A percentile compares a stretch with the other conserved stretches of the same genome.
These are phyloP conservation scores for Iris macrosiphon DNA, from an alignment of 106 monocot species.

Conservation along the genomic window DNA sequence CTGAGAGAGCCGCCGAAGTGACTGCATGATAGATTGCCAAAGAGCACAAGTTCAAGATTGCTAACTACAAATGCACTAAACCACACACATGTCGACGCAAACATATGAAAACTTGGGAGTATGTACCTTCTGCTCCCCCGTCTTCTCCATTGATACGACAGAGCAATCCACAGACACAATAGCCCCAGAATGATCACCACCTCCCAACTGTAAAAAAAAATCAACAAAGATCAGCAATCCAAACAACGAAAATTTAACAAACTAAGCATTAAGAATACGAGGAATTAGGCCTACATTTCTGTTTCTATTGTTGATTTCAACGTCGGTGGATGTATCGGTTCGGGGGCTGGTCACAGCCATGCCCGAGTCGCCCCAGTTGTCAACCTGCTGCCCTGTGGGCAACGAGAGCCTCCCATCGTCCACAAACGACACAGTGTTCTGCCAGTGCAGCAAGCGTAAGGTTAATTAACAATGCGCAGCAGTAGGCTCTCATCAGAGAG, in stretches of 20 bases:
- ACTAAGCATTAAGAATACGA: background rate
- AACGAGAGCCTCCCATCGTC: conserved; percentile 19
- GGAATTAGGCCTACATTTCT: conserved; percentile 6
- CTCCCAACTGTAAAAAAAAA: conserved; percentile 19
- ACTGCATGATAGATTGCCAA: conserved; percentile 13
- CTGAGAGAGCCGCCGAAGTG: conserved; percentile 46
- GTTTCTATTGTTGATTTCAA: conserved; percentile 39
- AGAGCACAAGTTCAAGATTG: background rate
- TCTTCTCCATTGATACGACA: conserved; percentile 27
- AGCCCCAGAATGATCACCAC: conserved; percentile 7
- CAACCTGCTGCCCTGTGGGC: conserved; percentile 18
- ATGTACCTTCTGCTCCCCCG: conserved; percentile 53
- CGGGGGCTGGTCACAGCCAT: conserved; percentile 38
- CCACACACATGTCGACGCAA: no score
- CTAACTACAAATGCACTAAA: background rate
- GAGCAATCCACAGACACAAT: conserved; percentile 31
- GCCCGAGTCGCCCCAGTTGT: conserved; percentile 72
- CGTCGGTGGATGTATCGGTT: conserved; percentile 59
- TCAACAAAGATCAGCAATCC: no score
- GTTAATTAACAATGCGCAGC: background rate
- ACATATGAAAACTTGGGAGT: background rate
- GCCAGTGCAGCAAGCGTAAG: conserved; percentile 32
- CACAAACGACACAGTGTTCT: conserved; percentile 8
- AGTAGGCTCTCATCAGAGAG: background rate
- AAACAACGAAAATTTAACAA: background rate